Percentiles rank a stretch among this genome's conserved stretches.
Evolutionary conservation across 192 early-diverging fungal genomes (phyloP).

Genomic region (Haplosporangium gracile): DNA sequence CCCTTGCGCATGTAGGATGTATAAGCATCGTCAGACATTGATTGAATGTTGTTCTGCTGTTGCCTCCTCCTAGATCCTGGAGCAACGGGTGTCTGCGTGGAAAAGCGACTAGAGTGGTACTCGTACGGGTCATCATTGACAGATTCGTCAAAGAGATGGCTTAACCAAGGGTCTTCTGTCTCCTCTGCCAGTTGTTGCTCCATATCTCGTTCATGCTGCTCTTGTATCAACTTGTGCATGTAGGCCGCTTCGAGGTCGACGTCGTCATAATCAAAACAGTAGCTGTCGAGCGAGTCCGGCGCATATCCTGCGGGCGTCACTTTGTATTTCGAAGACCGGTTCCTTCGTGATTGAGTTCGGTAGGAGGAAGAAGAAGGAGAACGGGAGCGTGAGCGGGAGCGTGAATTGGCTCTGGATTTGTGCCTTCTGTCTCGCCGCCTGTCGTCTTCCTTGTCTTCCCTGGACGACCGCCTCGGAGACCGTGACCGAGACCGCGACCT

Average conservation of each 20-base stretch:
- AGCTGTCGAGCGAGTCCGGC: not conserved
- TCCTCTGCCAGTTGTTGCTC: not conserved
- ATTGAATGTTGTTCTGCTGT: constrained; percentile 4
- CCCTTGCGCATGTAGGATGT: constrained; percentile 38
- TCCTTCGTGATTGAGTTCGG: not conserved
- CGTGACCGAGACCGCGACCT: constrained; percentile 16
- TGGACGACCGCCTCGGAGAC: constrained; percentile 11
- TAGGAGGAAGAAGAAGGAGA: not conserved
- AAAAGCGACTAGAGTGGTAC: constrained; percentile 27
- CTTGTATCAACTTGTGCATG: not conserved
- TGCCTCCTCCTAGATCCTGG: not conserved
- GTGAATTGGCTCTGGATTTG: constrained; percentile 4
- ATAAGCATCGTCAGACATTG: constrained; percentile 26
- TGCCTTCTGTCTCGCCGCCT: not conserved
- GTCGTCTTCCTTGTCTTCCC: not conserved
- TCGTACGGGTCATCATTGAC: constrained; percentile 31
- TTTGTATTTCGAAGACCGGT: constrained; percentile 11
- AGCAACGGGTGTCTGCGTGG: not conserved
- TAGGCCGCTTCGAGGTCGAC: not conserved
- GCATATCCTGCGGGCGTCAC: constrained; percentile 18
- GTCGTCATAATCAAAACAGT: not conserved
- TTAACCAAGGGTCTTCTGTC: constrained; percentile 21
- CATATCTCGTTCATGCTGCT: not conserved
- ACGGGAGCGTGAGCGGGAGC: not conserved
- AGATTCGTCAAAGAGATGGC: constrained; percentile 26